Evolutionary conservation across 768 basidiomycete genomes (phyloP), one percentile per base, ranked within the genome.

Genomic region (Podaxis pistillaris): DNA sequence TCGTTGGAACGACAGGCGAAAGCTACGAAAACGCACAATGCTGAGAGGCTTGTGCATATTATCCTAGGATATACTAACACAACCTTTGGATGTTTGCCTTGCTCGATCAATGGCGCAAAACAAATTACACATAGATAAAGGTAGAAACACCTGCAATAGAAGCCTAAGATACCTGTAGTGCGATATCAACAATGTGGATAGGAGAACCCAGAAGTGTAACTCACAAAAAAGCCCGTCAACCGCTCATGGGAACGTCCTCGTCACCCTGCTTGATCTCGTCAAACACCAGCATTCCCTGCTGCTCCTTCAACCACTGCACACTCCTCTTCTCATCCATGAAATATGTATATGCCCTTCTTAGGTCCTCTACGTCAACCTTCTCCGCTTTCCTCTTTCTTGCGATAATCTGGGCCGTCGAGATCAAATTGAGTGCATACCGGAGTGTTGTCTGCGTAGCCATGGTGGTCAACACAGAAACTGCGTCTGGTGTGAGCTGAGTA

Each of bases 321-420:
- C 92, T 94, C 65, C 94, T 80, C 74, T 93, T 93, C 76, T 95
- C 93, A 71, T 96, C 94, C 83, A 94, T 89, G 74, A 96, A 96
- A 70, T 93, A 94, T 33, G 79, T 83, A 73, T 98, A 98, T 1
- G 88, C 92, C 58, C 89, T 80, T 54, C 90, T 77, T 36, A 98
- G 79, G 72, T 98, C 96, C 55, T 90, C 87, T 0, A 93, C 89
- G 44, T 90, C 93, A 9, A 98, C 95, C 36, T 81, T 78, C 58
- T 89, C 88, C 8, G 85, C 79, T 67, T 93, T 95, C 33, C 96
- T 85, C 69, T 94, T 90, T 64, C 85, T 82, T 5, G 96, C 91
- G 17, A 96, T 79, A 50, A 97, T 85, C 66, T 93, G 88, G 0
- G 91, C 93, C 53, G 94, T 94, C 1, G 96, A 95, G 66, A 99